phyloP scores from a whole-genome alignment of 2,329 filamentous ascomycete genomes.

The Diaporthe caulivora region DNA sequence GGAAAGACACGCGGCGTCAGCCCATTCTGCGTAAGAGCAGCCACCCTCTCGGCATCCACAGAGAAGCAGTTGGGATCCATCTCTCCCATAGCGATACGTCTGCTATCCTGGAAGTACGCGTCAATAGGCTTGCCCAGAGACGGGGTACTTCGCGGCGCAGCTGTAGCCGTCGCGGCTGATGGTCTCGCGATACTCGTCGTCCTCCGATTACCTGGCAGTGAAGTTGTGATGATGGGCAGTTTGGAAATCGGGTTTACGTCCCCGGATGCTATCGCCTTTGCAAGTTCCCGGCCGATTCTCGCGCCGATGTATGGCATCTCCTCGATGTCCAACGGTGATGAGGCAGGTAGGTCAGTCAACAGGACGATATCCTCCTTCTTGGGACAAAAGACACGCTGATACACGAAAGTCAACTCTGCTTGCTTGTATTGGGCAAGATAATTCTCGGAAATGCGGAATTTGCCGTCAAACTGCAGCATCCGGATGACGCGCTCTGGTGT shows the following conservation, averaged over 20 bases:
- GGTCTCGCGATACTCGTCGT: constrained; percentile 49
- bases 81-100: constrained; percentile 69
- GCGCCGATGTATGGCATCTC: constrained; percentile 86
- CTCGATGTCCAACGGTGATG: constrained; percentile 66
- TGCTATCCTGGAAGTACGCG: constrained; percentile 64
- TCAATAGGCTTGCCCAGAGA: constrained; percentile 62
- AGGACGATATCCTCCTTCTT: constrained; percentile 77
- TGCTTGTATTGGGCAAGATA: constrained; percentile 86
- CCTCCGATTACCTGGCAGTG: constrained; percentile 56
- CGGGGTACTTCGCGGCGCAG: constrained; percentile 45
- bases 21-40: constrained; percentile 62
- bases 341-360: constrained; percentile 75
- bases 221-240: constrained; percentile 62
- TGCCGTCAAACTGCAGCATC: constrained; percentile 89
- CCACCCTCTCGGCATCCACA: constrained; percentile 61
- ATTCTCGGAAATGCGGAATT: constrained; percentile 81
- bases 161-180: constrained; percentile 42
- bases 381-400: constrained; percentile 95
- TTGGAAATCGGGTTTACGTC: constrained; percentile 94
- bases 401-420: constrained; percentile 91
- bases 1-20: constrained; percentile 69
- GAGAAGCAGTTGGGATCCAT: constrained; percentile 74
- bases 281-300: constrained; percentile 76
- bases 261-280: constrained; percentile 80
- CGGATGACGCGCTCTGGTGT: constrained; percentile 85